Conservation (phyloP, 805 yeast genomes). For the Komagataella populi region DNA sequence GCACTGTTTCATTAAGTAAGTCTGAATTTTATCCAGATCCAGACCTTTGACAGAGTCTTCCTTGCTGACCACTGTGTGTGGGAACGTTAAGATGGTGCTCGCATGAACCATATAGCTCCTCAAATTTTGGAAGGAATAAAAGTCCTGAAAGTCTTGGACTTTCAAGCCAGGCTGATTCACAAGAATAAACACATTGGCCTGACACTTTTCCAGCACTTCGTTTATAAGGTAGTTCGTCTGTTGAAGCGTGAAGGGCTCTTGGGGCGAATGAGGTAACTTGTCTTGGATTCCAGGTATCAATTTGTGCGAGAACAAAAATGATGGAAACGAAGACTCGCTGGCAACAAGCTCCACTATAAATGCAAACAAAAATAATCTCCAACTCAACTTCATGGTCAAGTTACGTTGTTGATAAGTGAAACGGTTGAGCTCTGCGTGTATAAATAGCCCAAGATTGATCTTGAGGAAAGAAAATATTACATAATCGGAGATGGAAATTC, state of each 20-base stretch:
- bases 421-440: background rate
- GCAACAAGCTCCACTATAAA: background rate
- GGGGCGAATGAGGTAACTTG: constrained; percentile 16
- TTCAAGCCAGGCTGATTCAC: constrained; percentile 40
- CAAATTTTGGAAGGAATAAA: constrained; percentile 29
- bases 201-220: constrained; percentile 22
- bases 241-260: constrained; percentile 13
- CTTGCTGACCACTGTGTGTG: constrained; percentile 23
- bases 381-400: background rate
- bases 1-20: constrained; percentile 33
- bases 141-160: constrained; percentile 29
- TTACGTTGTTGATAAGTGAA: background rate
- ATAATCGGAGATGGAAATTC: background rate
- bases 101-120: constrained; percentile 37
- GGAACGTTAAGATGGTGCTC: constrained; percentile 50
- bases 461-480: too few relatives aligned
- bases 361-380: background rate
- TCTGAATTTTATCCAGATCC: constrained; percentile 29
- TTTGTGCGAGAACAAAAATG: constrained; percentile 13
- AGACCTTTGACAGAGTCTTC: constrained; percentile 11
- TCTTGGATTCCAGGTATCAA: constrained; percentile 15
- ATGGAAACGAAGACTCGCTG: constrained; percentile 9
- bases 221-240: constrained; percentile 11
- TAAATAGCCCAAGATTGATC: background rate
- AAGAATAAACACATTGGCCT: constrained; percentile 43